Base-by-base conservation (phyloP, 371 early-diverging fungal genomes). In the Circinella umbellata region DNA sequence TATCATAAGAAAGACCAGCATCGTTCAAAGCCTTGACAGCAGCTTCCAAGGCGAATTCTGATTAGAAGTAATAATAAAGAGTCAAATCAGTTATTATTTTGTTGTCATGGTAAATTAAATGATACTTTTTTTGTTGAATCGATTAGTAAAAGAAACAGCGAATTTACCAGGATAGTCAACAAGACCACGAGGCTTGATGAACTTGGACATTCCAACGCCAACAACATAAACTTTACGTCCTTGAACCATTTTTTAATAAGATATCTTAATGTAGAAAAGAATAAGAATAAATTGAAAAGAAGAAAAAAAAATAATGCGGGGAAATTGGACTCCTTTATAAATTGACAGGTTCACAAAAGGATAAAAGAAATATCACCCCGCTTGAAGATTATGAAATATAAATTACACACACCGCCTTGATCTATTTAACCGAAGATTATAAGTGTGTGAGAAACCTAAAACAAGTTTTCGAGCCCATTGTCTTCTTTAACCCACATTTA, bases 21-120 rank as follows among this genome's bases (percentile, higher is more conserved):
- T 93, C 94, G 61, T 90, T 80, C 62, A 94, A 79, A 9, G 94
- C 93, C 81, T 93, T 92, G 47, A 90, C 87, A 35, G 85, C 82
- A 59, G 93, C 92, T 72, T 94, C 92, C 67, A 88, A 80, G n/a
- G 82, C 91, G 69, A 90, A 87, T 63, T 91, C 93, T 90, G 4
- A 4, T 7, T 39, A 4, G 11, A 9, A 9, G 3, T 42, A 9
- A 42, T 42, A 42, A 42, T 8, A 15, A 18, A 27, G 27, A 27
- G 27, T 27, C 27, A 27, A 27, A 27, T 27, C 27, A 27, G 27
- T 27, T 2, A 27, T 27, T 27, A 27, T 27, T 27, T 27, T 27
- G 27, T 27, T 27, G 27, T 20, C 4, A 48, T 20, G 10, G 4
- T 39, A 20, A 38, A 17, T 37, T 27, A 42, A 9, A 11, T 42